Conservation (phyloP, 768 basidiomycete species). For the Pulveroboletus frians region DNA sequence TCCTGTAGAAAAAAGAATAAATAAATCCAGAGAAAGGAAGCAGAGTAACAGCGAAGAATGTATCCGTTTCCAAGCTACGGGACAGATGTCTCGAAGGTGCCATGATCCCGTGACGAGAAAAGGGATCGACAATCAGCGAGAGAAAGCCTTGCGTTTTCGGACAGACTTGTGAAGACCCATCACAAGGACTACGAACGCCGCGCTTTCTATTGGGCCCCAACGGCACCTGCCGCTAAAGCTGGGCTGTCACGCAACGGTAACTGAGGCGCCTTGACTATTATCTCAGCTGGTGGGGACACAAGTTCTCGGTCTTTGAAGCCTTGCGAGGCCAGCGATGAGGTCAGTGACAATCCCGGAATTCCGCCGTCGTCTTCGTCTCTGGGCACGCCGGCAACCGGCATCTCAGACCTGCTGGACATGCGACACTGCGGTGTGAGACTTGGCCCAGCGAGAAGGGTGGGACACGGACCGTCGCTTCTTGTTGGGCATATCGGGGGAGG, state of each 20-base stretch:
- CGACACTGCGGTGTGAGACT: constrained; percentile 28
- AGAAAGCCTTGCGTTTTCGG: not conserved
- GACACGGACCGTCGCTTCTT: constrained; percentile 75
- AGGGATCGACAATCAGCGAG: not conserved
- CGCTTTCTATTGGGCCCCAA: constrained; percentile 28
- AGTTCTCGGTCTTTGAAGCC: constrained; percentile 37
- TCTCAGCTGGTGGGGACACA: constrained; percentile 36
- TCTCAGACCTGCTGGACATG: constrained; percentile 40
- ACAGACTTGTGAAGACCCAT: constrained; percentile 2
- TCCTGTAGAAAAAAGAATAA: constrained; percentile 31
- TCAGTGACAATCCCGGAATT: constrained; percentile 31
- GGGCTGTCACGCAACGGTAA: constrained; percentile 59
- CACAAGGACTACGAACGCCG: not conserved
- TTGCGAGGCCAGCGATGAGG: constrained; percentile 28
- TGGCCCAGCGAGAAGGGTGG: constrained; percentile 12
- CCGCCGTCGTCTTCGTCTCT: constrained; percentile 39
- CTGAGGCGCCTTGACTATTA: constrained; percentile 53
- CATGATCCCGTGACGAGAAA: constrained; percentile 4
- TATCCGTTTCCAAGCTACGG: constrained; percentile 4
- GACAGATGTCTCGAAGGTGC: constrained; percentile 1
- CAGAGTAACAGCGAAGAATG: constrained; percentile 13
- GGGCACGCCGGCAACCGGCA: constrained; percentile 17
- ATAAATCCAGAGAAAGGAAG: constrained; percentile 27
- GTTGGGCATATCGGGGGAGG: constrained; percentile 68
- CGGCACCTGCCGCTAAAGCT: constrained; percentile 45